phyloP scores from a whole-genome alignment of 331 rosid genomes.

The Dryas integrifolia region DNA sequence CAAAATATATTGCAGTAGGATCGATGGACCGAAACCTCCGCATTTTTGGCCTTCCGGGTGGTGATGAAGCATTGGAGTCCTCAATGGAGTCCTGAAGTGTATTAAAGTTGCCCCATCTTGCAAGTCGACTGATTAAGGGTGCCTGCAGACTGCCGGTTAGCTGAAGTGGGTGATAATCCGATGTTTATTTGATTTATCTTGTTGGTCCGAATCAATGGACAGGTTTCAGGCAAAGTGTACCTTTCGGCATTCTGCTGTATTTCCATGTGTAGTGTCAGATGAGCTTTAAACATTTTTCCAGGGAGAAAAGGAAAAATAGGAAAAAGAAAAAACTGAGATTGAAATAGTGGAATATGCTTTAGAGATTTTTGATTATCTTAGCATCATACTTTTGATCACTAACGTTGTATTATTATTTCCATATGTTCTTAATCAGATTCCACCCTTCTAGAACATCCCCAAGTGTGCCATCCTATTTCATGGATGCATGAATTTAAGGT shows the following conservation, averaged over 20 bases:
- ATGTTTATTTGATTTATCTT: neutral
- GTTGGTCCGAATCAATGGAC: neutral
- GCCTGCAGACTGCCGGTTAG: neutral
- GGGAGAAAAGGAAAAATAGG: neutral
- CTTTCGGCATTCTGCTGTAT: slow-evolving; percentile 6
- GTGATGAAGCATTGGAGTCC: slow-evolving; percentile 48
- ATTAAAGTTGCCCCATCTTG: slow-evolving; percentile 3
- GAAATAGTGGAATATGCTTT: neutral
- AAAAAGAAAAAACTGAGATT: neutral
- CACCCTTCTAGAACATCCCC: too few species aligned
- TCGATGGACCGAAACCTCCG: slow-evolving; percentile 97
- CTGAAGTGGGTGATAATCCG: neutral
- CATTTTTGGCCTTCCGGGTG: slow-evolving; percentile 71
- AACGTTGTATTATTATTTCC: neutral
- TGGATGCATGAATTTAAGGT: too few species aligned
- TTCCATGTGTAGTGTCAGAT: slow-evolving; percentile 10
- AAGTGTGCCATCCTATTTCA: too few species aligned
- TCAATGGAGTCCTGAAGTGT: slow-evolving; percentile 22
- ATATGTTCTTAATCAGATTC: neutral
- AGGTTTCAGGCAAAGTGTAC: slow-evolving; percentile 4
- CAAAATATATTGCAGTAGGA: slow-evolving; percentile 78
- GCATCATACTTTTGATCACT: neutral
- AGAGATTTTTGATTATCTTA: slow-evolving; percentile 8
- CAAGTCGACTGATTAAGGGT: slow-evolving; percentile 29
- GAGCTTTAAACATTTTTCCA: neutral